Evolutionary conservation across 2,329 filamentous ascomycete species (phyloP).

Genomic region (Trichoderma atroviride): DNA sequence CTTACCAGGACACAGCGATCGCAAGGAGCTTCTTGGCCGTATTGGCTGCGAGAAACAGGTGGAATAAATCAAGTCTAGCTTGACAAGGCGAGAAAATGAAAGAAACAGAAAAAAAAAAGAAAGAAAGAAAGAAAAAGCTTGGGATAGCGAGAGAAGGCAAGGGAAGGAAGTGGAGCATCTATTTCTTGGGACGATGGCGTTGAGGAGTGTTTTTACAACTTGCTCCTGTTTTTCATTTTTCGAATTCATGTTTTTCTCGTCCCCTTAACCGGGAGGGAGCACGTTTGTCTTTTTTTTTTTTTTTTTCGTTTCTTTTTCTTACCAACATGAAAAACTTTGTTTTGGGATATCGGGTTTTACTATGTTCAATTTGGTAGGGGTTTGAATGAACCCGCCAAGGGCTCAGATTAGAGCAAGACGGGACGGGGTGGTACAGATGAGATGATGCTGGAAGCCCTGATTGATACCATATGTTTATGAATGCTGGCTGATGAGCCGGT

Average conservation of each 20-base stretch:
- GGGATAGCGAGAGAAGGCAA: not conserved
- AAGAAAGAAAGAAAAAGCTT: too few species aligned
- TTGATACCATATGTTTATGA: conserved; percentile 23
- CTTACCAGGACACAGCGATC: conserved; percentile 70
- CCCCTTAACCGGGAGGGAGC: not conserved
- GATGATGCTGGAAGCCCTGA: conserved; percentile 14
- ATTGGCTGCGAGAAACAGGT: conserved; percentile 83
- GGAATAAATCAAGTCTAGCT: conserved; percentile 43
- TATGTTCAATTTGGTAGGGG: not conserved
- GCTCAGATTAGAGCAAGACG: conserved; percentile 7
- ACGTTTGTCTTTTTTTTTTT: too few species aligned
- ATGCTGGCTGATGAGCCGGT: not conserved
- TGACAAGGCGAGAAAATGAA: too few species aligned
- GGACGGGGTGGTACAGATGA: conserved; percentile 5
- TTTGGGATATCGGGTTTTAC: conserved; percentile 6
- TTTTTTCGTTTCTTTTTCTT: conserved; percentile 4
- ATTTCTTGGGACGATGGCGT: conserved; percentile 25
- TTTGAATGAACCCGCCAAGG: not conserved
- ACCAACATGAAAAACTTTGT: not conserved
- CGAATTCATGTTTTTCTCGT: not conserved
- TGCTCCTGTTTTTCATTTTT: not conserved
- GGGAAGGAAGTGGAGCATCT: not conserved
- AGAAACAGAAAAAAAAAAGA: too few species aligned
- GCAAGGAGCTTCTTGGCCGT: conserved; percentile 78
- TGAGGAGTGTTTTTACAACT: conserved; percentile 15